phyloP scores from a whole-genome alignment of 768 basidiomycete genomes.

The Mycena venus region DNA sequence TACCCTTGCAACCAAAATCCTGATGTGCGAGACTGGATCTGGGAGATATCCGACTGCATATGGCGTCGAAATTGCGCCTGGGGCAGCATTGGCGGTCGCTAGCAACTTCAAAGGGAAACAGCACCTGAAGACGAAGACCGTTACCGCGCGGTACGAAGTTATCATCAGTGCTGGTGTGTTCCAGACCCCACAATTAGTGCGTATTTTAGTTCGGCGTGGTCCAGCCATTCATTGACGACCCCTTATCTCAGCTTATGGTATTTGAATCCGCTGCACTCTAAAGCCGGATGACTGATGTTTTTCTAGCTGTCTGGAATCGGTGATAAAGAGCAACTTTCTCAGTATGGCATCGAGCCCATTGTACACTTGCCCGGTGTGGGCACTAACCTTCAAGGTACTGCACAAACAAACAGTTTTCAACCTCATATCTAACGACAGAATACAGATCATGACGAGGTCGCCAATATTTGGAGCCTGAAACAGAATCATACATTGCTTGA shows the following conservation, averaged over 20 bases:
- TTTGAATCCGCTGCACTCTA: background rate
- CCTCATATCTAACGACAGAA: too few species aligned
- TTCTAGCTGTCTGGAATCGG: conserved; percentile 50
- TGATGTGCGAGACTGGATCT: conserved; percentile 32
- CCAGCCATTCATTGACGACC: background rate
- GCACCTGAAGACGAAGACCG: conserved; percentile 25
- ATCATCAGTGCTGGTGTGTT: conserved; percentile 46
- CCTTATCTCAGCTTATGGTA: conserved; percentile 41
- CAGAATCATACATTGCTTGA: conserved; percentile 42
- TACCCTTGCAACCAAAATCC: conserved; percentile 42
- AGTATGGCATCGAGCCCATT: conserved; percentile 43
- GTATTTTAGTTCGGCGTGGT: conserved; percentile 23
- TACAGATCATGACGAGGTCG: conserved; percentile 49
- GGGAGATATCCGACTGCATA: conserved; percentile 35
- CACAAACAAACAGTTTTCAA: background rate
- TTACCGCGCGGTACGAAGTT: conserved; percentile 44
- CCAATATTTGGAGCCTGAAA: conserved; percentile 46
- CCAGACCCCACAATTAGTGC: conserved; percentile 45
- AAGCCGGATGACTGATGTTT: background rate
- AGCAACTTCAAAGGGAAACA: conserved; percentile 42
- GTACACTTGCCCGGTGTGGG: conserved; percentile 53
- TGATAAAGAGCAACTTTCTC: conserved; percentile 38
- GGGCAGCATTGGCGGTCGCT: conserved; percentile 42
- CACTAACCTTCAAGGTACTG: conserved; percentile 48
- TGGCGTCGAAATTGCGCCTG: conserved; percentile 35